These are phyloP conservation scores for Pueraria montana DNA, from an alignment of 306 rosid species.

Conservation along the genomic window DNA sequence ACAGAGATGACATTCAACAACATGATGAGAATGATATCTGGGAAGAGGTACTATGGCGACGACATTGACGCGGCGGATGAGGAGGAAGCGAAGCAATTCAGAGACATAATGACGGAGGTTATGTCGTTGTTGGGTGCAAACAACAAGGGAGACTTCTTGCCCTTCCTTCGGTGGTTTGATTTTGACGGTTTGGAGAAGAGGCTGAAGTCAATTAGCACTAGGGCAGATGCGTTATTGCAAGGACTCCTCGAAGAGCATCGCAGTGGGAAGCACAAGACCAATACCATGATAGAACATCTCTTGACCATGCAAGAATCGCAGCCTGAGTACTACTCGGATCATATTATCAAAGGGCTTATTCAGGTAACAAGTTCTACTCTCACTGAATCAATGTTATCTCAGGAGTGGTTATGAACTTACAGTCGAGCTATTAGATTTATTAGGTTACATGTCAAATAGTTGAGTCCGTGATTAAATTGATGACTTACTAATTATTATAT, in stretches of 20 bases:
- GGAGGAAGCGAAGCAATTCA: constrained; percentile 47
- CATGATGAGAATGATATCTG: too few relatives aligned
- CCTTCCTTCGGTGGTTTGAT: constrained; percentile 54
- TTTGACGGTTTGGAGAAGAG: constrained; percentile 36
- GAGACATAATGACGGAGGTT: constrained; percentile 36
- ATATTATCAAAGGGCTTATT: constrained; percentile 57
- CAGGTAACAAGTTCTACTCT: constrained; percentile 35
- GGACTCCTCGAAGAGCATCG: constrained; percentile 56
- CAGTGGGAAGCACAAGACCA: constrained; percentile 21
- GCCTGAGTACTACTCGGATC: constrained; percentile 44
- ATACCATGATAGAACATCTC: constrained; percentile 57
- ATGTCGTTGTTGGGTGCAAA: neutral
- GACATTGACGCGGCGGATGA: constrained; percentile 35
- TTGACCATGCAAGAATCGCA: constrained; percentile 50
- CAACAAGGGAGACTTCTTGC: constrained; percentile 55
- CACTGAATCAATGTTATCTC: neutral
- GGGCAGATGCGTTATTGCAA: constrained; percentile 52
- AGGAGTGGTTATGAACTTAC: too few relatives aligned
- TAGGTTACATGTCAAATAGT: too few relatives aligned
- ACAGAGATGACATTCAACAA: constrained; percentile 55
- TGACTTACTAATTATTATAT: too few relatives aligned
- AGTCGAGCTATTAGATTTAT: too few relatives aligned
- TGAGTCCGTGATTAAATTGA: too few relatives aligned
- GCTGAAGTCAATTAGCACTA: constrained; percentile 17
- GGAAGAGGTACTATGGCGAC: constrained; percentile 46